Base-by-base conservation (phyloP, 495 filamentous ascomycete genomes). In the Penicillium maclennaniae region DNA sequence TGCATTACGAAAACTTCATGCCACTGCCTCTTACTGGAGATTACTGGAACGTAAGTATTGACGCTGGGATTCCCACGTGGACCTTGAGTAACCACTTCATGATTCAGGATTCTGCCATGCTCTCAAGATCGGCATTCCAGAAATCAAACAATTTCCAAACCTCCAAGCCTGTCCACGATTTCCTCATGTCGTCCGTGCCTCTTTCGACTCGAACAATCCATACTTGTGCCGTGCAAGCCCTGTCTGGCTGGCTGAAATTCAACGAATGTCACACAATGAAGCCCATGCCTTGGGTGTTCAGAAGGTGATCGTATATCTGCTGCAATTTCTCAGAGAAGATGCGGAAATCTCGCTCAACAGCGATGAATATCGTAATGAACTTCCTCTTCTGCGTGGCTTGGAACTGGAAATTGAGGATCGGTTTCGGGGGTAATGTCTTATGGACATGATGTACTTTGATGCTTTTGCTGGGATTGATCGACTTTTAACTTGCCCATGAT, bases 211-310 rank as follows among this genome's bases (percentile, higher is more conserved):
- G 2, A 17, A 21, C 3, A 49, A 71, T 20, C 70, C 69, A 2
- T 73, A 66, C 45, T 63, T 75, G 6, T 40, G 46, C 23, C 64
- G 70, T 0, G 72, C 66, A 0, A 68, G 72, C 9, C 59, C 65
- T 3, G 58, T 73, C 27, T 56, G 58, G 15, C 25, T 60, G 17
- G 43, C 61, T 1, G 47, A 50, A 0, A 34, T 41, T 6, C 19
- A 54, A 10, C 45, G 26, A 9, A 45, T 44, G 1, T 55, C 47
- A 7, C 26, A 53, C 1, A 23, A 25, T 0, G 19, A 10, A 1
- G 67, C 56, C 0, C n/a, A 55, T 7, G 62, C 68, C 19, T 26
- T 54, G 1, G 72, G 67, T 26, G 59, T 65, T 0, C 51, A 56
- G 45, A 51, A 58, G 25, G 53, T 63, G 1, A 59, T 65, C 16